A percentile compares a stretch with the other conserved stretches of the same genome.
phyloP scores from a whole-genome alignment of 2,329 filamentous ascomycete genomes.

The Beauveria rudraprayagi region DNA sequence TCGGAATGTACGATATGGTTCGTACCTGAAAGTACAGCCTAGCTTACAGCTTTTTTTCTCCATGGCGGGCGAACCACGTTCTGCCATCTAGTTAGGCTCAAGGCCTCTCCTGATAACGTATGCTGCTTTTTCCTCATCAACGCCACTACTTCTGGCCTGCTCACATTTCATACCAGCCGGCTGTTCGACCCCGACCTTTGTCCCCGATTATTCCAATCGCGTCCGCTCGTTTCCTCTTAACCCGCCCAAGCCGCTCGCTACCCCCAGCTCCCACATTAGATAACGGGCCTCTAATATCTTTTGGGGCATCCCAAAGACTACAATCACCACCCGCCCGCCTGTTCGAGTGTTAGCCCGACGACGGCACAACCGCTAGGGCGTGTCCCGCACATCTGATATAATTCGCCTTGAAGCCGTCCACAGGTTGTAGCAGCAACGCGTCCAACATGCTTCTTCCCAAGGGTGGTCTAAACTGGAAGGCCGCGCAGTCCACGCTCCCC shows the following conservation, averaged over 20 bases:
- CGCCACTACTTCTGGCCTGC: background rate
- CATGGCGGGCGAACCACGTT: constrained; percentile 5
- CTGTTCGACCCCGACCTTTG: background rate
- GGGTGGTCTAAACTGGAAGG: constrained; percentile 87
- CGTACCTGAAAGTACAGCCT: background rate
- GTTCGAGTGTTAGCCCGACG: background rate
- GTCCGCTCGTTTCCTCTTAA: constrained; percentile 7
- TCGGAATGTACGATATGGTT: background rate
- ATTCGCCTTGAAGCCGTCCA: background rate
- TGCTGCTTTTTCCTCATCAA: constrained; percentile 3
- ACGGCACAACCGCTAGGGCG: background rate
- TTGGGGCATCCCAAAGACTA: background rate
- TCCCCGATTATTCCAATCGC: background rate
- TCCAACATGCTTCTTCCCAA: constrained; percentile 79
- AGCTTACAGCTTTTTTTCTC: constrained; percentile 2
- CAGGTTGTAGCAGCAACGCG: constrained; percentile 15
- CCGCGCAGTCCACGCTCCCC: constrained; percentile 70
- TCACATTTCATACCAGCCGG: background rate
- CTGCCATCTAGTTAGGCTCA: background rate
- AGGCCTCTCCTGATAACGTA: constrained; percentile 2
- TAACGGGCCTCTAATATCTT: constrained; percentile 3
- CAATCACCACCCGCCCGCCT: background rate
- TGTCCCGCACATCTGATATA: background rate
- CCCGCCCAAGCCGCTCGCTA: constrained; percentile 2
- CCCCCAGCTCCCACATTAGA: background rate